A percentile compares a stretch with the other conserved stretches of the same genome.
phyloP scores from a whole-genome alignment of 371 early-diverging fungal species.

The Rhizopus microsporus region DNA sequence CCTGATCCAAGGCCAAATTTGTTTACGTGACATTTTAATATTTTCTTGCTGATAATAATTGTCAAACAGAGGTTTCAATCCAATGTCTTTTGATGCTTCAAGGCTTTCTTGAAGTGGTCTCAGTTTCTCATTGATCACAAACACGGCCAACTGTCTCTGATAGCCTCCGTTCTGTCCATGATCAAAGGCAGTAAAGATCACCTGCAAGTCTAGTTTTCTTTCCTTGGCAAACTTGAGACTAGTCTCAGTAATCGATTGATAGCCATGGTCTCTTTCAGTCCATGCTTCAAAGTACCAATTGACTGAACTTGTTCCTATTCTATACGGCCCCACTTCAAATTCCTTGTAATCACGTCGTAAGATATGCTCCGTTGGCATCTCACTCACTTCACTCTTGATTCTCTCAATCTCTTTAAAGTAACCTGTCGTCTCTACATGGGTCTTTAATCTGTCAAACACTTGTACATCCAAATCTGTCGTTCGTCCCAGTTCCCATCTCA shows the following conservation, averaged over 20 bases:
- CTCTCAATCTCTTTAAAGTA: constrained; percentile 54
- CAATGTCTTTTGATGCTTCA: constrained; percentile 20
- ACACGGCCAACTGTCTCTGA: constrained; percentile 63
- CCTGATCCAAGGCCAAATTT: constrained; percentile 61
- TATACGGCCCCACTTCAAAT: constrained; percentile 44
- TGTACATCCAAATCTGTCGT: constrained; percentile 55
- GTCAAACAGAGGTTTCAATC: background rate
- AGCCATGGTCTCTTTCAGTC: constrained; percentile 41
- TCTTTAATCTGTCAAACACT: constrained; percentile 36
- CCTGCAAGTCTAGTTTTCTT: constrained; percentile 51
- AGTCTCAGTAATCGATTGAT: constrained; percentile 19
- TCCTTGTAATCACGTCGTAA: constrained; percentile 83
- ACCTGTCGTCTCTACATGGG: background rate
- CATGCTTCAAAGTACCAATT: constrained; percentile 59
- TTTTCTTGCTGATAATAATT: constrained; percentile 55
- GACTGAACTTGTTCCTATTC: constrained; percentile 68
- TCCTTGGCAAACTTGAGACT: constrained; percentile 39
- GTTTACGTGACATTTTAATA: constrained; percentile 65
- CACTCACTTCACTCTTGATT: constrained; percentile 57
- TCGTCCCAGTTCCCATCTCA: constrained; percentile 57
- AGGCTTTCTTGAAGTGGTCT: constrained; percentile 22
- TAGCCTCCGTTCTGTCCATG: constrained; percentile 46
- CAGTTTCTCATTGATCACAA: constrained; percentile 32
- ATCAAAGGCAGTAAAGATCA: constrained; percentile 66
- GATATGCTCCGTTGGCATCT: constrained; percentile 56